Evolutionary conservation across 352 stramenopile species (phyloP).

Genomic region (Globisporangium nagaii): DNA sequence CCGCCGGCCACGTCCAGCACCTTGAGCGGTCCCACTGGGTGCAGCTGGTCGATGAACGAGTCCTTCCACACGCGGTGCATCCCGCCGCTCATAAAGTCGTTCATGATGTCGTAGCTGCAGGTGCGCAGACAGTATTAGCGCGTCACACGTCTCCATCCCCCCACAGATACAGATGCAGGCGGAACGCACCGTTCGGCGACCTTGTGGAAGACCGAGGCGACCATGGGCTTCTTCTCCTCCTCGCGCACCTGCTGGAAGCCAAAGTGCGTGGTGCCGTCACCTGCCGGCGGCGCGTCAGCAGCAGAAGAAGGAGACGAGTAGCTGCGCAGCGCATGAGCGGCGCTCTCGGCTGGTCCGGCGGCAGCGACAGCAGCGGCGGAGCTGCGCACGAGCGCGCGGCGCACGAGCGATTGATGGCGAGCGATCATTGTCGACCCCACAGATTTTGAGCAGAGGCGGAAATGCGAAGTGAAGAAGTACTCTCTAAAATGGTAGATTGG

Average conservation of each 20-base stretch:
- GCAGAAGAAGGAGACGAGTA: not conserved
- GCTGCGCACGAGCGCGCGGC: conserved; percentile 1
- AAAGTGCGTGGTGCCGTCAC: conserved; percentile 68
- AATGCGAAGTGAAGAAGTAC: conserved; percentile 12
- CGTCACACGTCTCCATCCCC: not conserved
- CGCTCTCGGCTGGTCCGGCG: not conserved
- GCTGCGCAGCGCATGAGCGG: not conserved
- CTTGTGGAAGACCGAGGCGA: conserved; percentile 96
- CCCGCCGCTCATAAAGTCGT: conserved; percentile 98
- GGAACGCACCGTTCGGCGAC: conserved; percentile 91
- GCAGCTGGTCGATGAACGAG: conserved; percentile 88
- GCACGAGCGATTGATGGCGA: conserved; percentile 5
- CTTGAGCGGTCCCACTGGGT: conserved; percentile 65
- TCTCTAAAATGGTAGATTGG: too few species aligned
- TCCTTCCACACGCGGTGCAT: conserved; percentile 97
- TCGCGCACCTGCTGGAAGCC: conserved; percentile 88
- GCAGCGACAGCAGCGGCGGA: not conserved
- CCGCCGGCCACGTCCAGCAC: conserved; percentile 97
- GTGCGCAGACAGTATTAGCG: too few species aligned
- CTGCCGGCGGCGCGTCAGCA: not conserved
- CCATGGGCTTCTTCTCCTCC: conserved; percentile 93
- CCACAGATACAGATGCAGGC: too few species aligned
- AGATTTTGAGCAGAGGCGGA: too few species aligned
- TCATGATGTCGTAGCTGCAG: conserved; percentile 96
- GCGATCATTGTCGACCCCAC: conserved; percentile 6